Conservation (phyloP, 2,329 filamentous ascomycete genomes). For the Cladosporium sp. region DNA sequence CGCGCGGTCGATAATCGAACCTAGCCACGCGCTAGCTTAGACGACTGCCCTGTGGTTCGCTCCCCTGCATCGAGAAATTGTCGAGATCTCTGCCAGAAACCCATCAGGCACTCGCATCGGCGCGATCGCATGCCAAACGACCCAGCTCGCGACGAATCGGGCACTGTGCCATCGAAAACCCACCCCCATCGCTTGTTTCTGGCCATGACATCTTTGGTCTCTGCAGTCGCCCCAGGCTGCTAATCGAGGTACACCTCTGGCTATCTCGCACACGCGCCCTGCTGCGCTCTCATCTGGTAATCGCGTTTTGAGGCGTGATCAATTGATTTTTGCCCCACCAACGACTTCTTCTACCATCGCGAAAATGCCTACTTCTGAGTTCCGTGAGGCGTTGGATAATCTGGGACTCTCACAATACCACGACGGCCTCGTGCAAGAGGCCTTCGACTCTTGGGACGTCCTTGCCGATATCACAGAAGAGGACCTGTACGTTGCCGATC, state of each 20-base stretch:
- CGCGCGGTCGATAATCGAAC: neutral
- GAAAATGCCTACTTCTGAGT: conserved; percentile 39
- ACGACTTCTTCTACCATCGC: neutral
- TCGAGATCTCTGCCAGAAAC: conserved; percentile 10
- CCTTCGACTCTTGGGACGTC: conserved; percentile 81
- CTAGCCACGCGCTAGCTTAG: neutral
- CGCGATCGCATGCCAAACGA: neutral
- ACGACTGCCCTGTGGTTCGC: neutral
- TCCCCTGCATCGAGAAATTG: conserved; percentile 9
- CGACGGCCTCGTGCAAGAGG: conserved; percentile 67
- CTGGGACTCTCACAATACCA: conserved; percentile 77
- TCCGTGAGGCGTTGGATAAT: conserved; percentile 65
- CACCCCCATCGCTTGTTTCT: conserved; percentile 1
- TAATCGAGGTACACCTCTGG: neutral
- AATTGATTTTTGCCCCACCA: conserved; percentile 1
- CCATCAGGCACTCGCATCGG: conserved; percentile 4
- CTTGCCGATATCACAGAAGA: conserved; percentile 80
- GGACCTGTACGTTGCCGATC: conserved; percentile 59
- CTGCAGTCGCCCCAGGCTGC: neutral
- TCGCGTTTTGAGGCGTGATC: neutral
- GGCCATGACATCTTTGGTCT: conserved; percentile 7
- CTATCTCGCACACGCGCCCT: conserved; percentile 2
- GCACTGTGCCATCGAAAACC: conserved; percentile 4
- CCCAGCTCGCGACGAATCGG: conserved; percentile 4
- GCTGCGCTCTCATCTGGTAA: conserved; percentile 1